Evolutionary conservation across 176 grass and related monocot genomes (phyloP).

Genomic region (Cenchrus purpureus): DNA sequence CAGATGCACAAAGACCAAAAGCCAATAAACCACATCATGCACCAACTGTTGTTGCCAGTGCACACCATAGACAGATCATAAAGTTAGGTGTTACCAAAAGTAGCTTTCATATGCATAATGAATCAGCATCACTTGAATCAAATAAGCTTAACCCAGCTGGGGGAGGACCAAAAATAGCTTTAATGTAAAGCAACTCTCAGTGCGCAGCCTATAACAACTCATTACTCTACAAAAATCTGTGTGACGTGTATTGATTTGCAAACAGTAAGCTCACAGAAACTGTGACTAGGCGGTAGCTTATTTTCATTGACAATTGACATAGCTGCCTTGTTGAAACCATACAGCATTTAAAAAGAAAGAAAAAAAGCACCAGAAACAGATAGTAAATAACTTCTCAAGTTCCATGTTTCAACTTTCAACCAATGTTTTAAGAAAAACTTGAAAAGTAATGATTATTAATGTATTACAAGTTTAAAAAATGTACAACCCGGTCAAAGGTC

Average conservation of each 20-base stretch:
- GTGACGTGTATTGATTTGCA: neutral
- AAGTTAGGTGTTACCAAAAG: neutral
- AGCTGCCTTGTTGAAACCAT: neutral
- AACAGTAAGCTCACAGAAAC: neutral
- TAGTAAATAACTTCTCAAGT: neutral
- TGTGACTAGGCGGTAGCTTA: neutral
- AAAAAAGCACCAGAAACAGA: neutral
- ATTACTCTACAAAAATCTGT: neutral
- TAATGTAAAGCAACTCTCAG: neutral
- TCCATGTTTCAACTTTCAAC: neutral
- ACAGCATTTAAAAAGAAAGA: neutral
- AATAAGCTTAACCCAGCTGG: constrained; percentile 4
- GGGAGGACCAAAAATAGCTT: neutral
- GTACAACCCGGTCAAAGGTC: neutral
- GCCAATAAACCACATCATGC: neutral
- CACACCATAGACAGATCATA: constrained; percentile 10
- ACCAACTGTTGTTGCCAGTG: neutral
- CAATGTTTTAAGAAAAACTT: neutral
- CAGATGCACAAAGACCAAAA: neutral
- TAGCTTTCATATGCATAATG: neutral
- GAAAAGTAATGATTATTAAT: neutral
- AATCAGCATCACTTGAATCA: constrained; percentile 17
- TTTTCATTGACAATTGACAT: neutral
- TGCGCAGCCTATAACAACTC: neutral
- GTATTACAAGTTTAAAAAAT: neutral